These are phyloP conservation scores for Helianthus tuberosus DNA, from an alignment of 129 eudicot species.

Conservation along the genomic window DNA sequence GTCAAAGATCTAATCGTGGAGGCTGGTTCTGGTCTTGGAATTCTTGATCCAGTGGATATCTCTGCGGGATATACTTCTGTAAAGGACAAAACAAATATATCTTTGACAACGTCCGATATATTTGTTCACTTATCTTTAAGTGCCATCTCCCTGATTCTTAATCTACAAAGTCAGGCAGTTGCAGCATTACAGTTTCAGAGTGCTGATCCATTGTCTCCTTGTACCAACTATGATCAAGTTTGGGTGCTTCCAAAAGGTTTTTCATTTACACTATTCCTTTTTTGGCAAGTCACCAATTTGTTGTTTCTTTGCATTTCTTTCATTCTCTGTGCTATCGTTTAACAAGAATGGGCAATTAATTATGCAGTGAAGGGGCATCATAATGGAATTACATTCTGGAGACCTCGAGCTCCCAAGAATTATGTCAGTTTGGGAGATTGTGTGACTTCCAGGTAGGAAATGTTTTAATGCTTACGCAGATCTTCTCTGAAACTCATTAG, in stretches of 20 bases:
- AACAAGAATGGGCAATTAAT: neutral
- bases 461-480: slow-evolving; percentile 14
- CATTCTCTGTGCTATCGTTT: slow-evolving; percentile 13
- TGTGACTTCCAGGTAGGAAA: slow-evolving; percentile 84
- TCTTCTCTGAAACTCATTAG: neutral
- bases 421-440: slow-evolving; percentile 96
- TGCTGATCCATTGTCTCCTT: slow-evolving; percentile 85
- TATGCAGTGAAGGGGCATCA: slow-evolving; percentile 59
- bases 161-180: slow-evolving; percentile 82
- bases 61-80: slow-evolving; percentile 93
- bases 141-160: slow-evolving; percentile 86
- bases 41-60: slow-evolving; percentile 96
- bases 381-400: slow-evolving; percentile 89
- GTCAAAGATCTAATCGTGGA: slow-evolving; percentile 83
- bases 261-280: neutral
- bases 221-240: slow-evolving; percentile 77
- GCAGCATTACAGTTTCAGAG: slow-evolving; percentile 74
- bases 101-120: slow-evolving; percentile 73
- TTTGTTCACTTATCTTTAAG: slow-evolving; percentile 80
- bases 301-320: slow-evolving; percentile 15
- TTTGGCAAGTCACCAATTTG: neutral
- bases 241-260: slow-evolving; percentile 92
- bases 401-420: slow-evolving; percentile 93
- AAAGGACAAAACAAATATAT: slow-evolving; percentile 87
- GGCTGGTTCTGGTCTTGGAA: slow-evolving; percentile 96